Base-by-base conservation (phyloP, 345 rosid species). In the Lepidium didymum region DNA sequence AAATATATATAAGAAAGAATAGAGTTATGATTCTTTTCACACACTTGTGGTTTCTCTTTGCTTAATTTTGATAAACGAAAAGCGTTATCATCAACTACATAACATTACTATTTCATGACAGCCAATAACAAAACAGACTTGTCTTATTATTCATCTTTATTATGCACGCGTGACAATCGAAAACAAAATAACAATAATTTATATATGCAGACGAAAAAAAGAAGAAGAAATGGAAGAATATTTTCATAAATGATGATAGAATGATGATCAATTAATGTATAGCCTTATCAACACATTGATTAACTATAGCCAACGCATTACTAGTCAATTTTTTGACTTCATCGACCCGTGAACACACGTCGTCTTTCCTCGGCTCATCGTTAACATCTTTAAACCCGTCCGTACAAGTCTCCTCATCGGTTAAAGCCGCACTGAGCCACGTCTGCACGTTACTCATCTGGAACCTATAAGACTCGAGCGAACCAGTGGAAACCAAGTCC, bases 401-500 rank as follows among this genome's bases (percentile, higher is more conserved):
- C 46, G 86, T 81, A 38, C 98, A 93, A 31, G 94, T 90, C 47
- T 93, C 97, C 75, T 93, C 89, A 60, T 93, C 86, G 21, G 96
- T 90, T 68, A 90, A 61, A 12, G 97, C 94, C 0, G 98, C 92
- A 80, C 98, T 93, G 72, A 93, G 87, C 98, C 98, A 93, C 25
- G 96, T 93, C 80, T 88, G 82, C 21, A 93, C 96, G 70, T 93
- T 92, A 55, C 96, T 86, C 87, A 92, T 82, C 60, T 79, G 87
- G 68, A 92, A 92, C 82, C 81, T 72, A 21, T 86, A 86, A 36
- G 85, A 73, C 68, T 80, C 81, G 9, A 68, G 6, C 35, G 79
- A 80, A 35, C 43, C 79, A 18, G 67, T 82, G 57, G 38, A 76
- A 67, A 16, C 61, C 36, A 81, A 10, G 55, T 79, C 81, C 40